Evolutionary conservation across 140 eudicot genomes (phyloP).

Genomic region (Stevia rebaudiana): DNA sequence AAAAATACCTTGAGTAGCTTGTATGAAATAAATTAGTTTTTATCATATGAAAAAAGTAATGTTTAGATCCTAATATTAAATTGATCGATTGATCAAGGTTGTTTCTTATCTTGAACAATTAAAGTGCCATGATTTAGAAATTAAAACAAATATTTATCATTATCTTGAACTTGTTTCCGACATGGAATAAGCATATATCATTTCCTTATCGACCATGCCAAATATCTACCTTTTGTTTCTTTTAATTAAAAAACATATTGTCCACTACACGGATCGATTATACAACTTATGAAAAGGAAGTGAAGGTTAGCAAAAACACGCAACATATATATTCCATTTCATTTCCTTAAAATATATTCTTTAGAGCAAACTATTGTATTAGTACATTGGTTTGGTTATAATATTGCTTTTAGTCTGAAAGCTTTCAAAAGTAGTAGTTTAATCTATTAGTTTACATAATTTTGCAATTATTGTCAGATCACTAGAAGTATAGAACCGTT

Average conservation of each 20-base stretch:
- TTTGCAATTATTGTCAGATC: too few species aligned
- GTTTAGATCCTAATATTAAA: too few species aligned
- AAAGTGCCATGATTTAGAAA: not conserved
- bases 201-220: slow-evolving; percentile 25
- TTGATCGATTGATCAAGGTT: not conserved
- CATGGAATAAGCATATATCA: slow-evolving; percentile 15
- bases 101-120: not conserved
- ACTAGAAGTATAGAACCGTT: too few species aligned
- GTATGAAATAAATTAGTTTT: too few species aligned
- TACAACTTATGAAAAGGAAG: not conserved
- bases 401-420: too few species aligned
- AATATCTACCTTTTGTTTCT: not conserved
- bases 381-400: too few species aligned
- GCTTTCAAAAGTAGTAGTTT: too few species aligned
- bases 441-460: too few species aligned
- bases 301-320: slow-evolving; percentile 18
- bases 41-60: too few species aligned
- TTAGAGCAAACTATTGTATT: too few species aligned
- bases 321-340: slow-evolving; percentile 16
- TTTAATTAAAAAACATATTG: slow-evolving; percentile 5
- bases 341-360: slow-evolving; percentile 1
- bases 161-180: slow-evolving; percentile 14
- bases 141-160: not conserved
- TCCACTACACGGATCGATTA: not conserved
- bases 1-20: too few species aligned